These are phyloP conservation scores for Amaranthus palmeri DNA, from an alignment of 148 eudicot species.

Conservation along the genomic window DNA sequence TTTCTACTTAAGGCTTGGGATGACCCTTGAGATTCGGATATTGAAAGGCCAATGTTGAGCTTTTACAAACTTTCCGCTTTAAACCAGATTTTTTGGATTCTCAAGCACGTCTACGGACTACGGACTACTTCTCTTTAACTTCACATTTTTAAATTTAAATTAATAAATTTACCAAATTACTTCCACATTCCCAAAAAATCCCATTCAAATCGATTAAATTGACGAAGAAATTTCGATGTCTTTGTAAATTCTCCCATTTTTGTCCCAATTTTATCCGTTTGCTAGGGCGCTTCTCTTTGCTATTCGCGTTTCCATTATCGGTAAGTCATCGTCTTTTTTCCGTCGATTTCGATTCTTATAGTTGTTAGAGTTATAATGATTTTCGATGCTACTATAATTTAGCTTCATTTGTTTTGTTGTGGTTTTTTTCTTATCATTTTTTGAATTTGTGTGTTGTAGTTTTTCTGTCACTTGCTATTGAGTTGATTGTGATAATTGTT, in stretches of 20 bases:
- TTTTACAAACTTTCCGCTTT: too few species aligned
- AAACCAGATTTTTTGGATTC: neutral
- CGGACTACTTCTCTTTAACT: neutral
- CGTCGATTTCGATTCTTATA: neutral
- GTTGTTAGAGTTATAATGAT: neutral
- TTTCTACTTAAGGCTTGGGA: too few species aligned
- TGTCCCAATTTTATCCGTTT: neutral
- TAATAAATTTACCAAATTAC: too few species aligned
- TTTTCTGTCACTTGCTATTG: neutral
- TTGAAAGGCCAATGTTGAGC: too few species aligned
- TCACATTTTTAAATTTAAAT: neutral
- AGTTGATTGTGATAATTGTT: too few species aligned
- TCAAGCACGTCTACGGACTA: neutral
- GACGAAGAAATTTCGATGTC: neutral
- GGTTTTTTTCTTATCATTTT: neutral
- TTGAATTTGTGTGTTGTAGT: neutral
- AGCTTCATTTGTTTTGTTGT: neutral
- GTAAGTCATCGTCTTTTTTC: neutral
- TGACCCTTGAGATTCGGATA: too few species aligned
- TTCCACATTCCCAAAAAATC: neutral
- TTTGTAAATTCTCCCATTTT: neutral
- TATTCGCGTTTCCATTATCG: neutral
- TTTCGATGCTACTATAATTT: neutral
- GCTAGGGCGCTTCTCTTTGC: constrained; percentile 1
- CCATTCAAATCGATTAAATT: neutral